Evolutionary conservation across 306 rosid genomes (phyloP).

Genomic region (Macrotyloma uniflorum): DNA sequence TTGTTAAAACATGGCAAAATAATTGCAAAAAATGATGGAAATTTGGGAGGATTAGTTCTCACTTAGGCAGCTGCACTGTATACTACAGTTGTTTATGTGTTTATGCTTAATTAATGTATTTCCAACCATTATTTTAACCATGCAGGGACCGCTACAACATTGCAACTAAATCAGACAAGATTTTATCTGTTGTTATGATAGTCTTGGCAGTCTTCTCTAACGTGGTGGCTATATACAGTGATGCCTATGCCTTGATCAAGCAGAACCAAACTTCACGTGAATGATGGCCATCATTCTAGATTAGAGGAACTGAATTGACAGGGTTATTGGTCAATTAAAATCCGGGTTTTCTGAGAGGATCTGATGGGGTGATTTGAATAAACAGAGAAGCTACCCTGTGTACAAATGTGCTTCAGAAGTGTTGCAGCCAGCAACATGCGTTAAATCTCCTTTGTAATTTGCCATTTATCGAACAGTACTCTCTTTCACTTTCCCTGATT

Average conservation of each 20-base stretch:
- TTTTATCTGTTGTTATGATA: conserved; percentile 64
- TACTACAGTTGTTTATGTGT: neutral
- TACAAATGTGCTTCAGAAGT: conserved; percentile 49
- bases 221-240: conserved; percentile 79
- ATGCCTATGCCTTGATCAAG: conserved; percentile 82
- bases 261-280: conserved; percentile 46
- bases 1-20: neutral
- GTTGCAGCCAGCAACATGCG: conserved; percentile 42
- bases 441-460: conserved; percentile 39
- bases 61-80: neutral
- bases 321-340: conserved; percentile 35
- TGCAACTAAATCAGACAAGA: conserved; percentile 77
- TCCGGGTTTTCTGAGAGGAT: conserved; percentile 54
- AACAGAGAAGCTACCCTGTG: conserved; percentile 44
- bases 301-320: conserved; percentile 30
- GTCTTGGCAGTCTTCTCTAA: conserved; percentile 80
- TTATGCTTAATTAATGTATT: conserved; percentile 11
- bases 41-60: neutral
- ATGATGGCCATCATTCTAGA: conserved; percentile 44
- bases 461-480: conserved; percentile 26
- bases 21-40: neutral
- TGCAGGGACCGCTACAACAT: conserved; percentile 73
- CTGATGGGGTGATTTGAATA: conserved; percentile 44
- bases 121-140: conserved; percentile 4
- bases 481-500: conserved; percentile 37